Evolutionary conservation across 352 stramenopile species (phyloP).

Genomic region (Globisporangium echinulatum): DNA sequence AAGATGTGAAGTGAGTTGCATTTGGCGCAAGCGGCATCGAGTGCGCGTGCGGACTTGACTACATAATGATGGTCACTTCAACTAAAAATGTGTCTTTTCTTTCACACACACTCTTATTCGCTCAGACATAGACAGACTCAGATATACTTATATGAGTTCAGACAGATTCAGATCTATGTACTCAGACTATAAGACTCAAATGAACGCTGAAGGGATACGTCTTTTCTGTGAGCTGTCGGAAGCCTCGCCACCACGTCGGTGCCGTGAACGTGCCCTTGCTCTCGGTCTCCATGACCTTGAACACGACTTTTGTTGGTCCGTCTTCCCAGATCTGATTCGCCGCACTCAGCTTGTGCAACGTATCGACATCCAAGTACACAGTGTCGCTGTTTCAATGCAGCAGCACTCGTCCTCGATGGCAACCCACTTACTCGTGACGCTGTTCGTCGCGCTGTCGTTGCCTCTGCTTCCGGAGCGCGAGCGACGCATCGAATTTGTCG

Average conservation of each 20-base stretch:
- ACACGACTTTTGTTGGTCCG: slow-evolving; percentile 71
- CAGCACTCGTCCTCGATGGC: not conserved
- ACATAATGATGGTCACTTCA: no score
- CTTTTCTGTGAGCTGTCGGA: slow-evolving; percentile 91
- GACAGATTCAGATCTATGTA: no score
- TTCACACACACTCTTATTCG: no score
- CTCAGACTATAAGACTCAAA: no score
- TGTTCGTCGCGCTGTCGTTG: not conserved
- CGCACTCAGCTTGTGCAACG: slow-evolving; percentile 50
- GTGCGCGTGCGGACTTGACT: no score
- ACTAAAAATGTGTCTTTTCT: no score
- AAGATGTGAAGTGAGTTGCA: no score
- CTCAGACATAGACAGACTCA: no score
- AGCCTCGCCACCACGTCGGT: slow-evolving; percentile 89
- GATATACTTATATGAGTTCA: no score
- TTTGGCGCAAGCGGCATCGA: no score
- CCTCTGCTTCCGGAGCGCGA: slow-evolving; percentile 11
- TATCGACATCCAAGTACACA: no score
- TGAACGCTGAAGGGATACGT: no score
- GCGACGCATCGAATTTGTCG: slow-evolving; percentile 28
- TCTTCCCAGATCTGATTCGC: slow-evolving; percentile 91
- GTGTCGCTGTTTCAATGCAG: not conserved
- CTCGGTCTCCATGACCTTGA: slow-evolving; percentile 87
- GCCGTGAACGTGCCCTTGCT: slow-evolving; percentile 79
- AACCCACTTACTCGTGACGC: not conserved